A percentile compares a stretch with the other conserved stretches of the same genome.
Evolutionary conservation across 202 grass and related monocot species (phyloP).

Genomic region (Eragrostis tef): DNA sequence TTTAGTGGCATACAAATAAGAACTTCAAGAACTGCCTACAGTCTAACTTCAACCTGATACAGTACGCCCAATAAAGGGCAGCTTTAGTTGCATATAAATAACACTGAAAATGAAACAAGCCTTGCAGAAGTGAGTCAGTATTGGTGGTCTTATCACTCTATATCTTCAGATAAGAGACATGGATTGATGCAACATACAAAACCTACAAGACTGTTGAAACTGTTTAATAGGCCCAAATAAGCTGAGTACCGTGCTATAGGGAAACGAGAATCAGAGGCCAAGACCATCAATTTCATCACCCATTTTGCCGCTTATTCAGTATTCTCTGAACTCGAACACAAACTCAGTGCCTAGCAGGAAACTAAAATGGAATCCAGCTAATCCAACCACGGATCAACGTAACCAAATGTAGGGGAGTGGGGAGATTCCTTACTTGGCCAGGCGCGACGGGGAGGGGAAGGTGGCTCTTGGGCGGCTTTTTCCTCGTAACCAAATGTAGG

Average conservation of each 20-base stretch:
- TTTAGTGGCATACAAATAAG: not conserved
- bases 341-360: too few species aligned
- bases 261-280: not conserved
- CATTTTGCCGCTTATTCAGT: not conserved
- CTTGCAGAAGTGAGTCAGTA: not conserved
- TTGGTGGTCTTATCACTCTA: not conserved
- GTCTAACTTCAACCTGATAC: not conserved
- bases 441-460: not conserved
- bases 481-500: too few species aligned
- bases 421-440: slow-evolving; percentile 19
- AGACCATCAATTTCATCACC: not conserved
- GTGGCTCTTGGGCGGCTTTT: not conserved
- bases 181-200: not conserved
- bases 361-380: not conserved
- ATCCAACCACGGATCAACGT: not conserved
- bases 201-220: not conserved
- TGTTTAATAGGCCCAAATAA: not conserved
- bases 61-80: not conserved
- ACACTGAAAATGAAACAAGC: not conserved
- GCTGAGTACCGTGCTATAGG: not conserved
- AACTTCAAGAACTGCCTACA: not conserved
- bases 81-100: not conserved
- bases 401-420: not conserved
- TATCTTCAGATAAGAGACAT: not conserved
- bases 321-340: not conserved